phyloP scores from a whole-genome alignment of 2,329 filamentous ascomycete genomes.

The Pestalotiopsis sp. region DNA sequence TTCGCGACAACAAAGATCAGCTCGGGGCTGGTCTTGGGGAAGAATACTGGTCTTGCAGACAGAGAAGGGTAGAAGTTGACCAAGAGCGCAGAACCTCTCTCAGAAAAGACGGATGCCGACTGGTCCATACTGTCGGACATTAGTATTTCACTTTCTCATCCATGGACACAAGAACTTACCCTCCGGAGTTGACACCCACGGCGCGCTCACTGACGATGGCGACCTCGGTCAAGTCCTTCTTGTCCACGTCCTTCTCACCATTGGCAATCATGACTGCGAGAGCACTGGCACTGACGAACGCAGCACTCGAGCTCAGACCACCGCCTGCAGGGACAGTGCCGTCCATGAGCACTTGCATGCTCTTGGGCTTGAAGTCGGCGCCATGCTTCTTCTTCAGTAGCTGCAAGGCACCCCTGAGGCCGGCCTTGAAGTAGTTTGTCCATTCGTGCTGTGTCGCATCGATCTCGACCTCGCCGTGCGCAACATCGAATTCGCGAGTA shows the following conservation, averaged over 20 bases:
- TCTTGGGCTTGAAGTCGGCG: conserved; percentile 64
- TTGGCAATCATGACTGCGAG: conserved; percentile 88
- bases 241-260: conserved; percentile 76
- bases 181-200: conserved; percentile 95
- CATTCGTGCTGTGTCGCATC: conserved; percentile 87
- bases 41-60: conserved; percentile 74
- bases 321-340: conserved; percentile 91
- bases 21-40: conserved; percentile 80
- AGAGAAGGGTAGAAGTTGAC: conserved; percentile 87
- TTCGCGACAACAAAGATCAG: conserved; percentile 93
- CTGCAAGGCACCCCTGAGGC: conserved; percentile 79
- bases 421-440: conserved; percentile 98
- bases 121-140: conserved; percentile 80
- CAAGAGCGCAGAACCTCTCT: conserved; percentile 83
- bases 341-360: conserved; percentile 88
- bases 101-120: conserved; percentile 90
- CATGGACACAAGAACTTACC: conserved; percentile 52
- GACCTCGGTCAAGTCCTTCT: conserved; percentile 88
- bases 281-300: conserved; percentile 88
- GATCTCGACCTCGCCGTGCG: conserved; percentile 70
- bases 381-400: conserved; percentile 71
- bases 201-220: conserved; percentile 93
- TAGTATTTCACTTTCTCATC: background rate
- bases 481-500: conserved; percentile 73
- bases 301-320: conserved; percentile 90